Evolutionary conservation across 208 protist species (phyloP), one percentile per base, ranked within the genome.

Genomic region (Lotmaria passim): DNA sequence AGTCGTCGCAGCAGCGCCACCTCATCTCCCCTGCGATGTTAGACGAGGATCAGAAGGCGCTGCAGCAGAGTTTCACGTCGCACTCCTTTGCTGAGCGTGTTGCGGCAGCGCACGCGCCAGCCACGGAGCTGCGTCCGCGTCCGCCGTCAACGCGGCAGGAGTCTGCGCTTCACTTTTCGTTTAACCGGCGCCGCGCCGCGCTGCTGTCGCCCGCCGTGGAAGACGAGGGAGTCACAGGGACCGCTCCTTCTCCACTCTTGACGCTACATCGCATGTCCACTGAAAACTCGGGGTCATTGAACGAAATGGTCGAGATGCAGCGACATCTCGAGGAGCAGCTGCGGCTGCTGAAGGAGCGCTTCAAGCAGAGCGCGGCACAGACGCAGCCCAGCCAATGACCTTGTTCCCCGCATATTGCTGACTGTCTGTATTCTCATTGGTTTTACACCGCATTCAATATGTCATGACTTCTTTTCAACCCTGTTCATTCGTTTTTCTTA

Each of bases 221-320:
- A 15, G 71, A 59, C 3, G 56, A 33, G 19, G n/a, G n/a, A 11
- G 12, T 12, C n/a, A 14, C 0, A 17, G 7, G 3, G 46, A 3
- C 24, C 10, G 11, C 4, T 11, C 44, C 28, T 15, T 38, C 3
- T 1, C 71, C n/a, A 23, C 47, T 7, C 19, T n/a, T n/a, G n/a
- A n/a, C 31, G 23, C 36, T 70, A 5, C 33, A 36, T 23, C 44
- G 23, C 2, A n/a, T 50, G 3, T 31, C 46, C 0, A 21, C 38
- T 2, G 62, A 65, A 21, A 31, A 52, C 5, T 33, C 30, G 0
- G 30, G 21, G 12, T 53, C 62, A 5, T 28, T 70, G 47, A 70
- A n/a, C 3, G 39, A 59, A 11, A 63, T 69, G 55, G 52, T 64
- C 30, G 24, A 60, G 44, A 69, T 70, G 53, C 71, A 76, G 24